These are phyloP conservation scores for Davidsoniella australis DNA, from an alignment of 2,329 filamentous ascomycete genomes.

Conservation along the genomic window DNA sequence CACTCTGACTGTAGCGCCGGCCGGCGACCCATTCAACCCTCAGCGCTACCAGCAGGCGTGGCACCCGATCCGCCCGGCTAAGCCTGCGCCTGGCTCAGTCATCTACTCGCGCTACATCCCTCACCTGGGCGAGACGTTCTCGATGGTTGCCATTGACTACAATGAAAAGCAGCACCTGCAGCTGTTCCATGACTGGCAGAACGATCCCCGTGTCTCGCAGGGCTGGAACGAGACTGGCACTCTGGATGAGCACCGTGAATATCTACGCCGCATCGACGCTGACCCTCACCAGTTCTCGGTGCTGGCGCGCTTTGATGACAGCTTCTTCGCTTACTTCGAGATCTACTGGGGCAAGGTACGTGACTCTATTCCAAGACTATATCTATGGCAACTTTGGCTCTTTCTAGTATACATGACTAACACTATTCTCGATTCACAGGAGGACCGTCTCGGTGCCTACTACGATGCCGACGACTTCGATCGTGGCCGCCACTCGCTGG, in stretches of 20 bases:
- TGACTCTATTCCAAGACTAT: not conserved
- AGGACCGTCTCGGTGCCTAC: conserved; percentile 39
- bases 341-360: conserved; percentile 55
- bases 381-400: not conserved
- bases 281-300: conserved; percentile 58
- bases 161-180: conserved; percentile 43
- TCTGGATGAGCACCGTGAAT: conserved; percentile 55
- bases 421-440: conserved; percentile 20
- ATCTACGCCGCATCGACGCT: conserved; percentile 48
- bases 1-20: conserved; percentile 23
- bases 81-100: conserved; percentile 51
- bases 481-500: conserved; percentile 40
- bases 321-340: conserved; percentile 62
- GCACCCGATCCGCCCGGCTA: conserved; percentile 55
- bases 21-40: conserved; percentile 25
- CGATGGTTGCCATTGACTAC: conserved; percentile 58
- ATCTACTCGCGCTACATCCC: conserved; percentile 68
- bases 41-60: conserved; percentile 34
- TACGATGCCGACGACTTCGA: conserved; percentile 39
- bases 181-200: conserved; percentile 67
- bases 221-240: conserved; percentile 70
- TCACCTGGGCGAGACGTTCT: conserved; percentile 59
- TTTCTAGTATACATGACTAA: conserved; percentile 4
- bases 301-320: conserved; percentile 54
- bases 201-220: conserved; percentile 62